Percentiles rank a stretch among this genome's conserved stretches.
phyloP scores from a whole-genome alignment of 164 flowering plant species.

The Tetrastigma voinierianum region DNA sequence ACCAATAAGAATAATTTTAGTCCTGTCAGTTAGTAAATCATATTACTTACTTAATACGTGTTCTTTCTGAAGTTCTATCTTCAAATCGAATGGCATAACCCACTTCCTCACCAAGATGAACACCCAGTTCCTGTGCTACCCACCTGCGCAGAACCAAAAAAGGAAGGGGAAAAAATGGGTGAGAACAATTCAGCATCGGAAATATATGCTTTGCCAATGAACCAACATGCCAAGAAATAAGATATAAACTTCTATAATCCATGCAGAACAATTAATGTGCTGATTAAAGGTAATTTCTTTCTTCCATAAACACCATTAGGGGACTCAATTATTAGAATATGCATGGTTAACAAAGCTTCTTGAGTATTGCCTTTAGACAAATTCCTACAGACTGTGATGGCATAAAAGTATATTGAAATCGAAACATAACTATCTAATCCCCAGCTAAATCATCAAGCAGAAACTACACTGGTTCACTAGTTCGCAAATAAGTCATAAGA shows the following conservation, averaged over 20 bases:
- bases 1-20: background rate
- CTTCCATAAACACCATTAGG: too few species aligned
- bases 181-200: background rate
- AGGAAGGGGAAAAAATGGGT: background rate
- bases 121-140: constrained; percentile 86
- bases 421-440: too few species aligned
- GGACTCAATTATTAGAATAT: too few species aligned
- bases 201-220: too few species aligned
- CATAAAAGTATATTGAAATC: too few species aligned
- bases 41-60: constrained; percentile 66
- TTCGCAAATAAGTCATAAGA: too few species aligned
- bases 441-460: too few species aligned
- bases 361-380: too few species aligned
- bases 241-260: background rate
- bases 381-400: too few species aligned
- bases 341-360: too few species aligned
- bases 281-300: too few species aligned
- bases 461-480: too few species aligned
- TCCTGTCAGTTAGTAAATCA: constrained; percentile 1
- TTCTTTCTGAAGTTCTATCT: constrained; percentile 90
- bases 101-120: constrained; percentile 85
- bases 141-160: constrained; percentile 43
- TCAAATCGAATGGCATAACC: constrained; percentile 98
- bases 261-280: background rate
- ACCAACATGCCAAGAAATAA: background rate